phyloP scores from a whole-genome alignment of 345 rosid species.

The sweet orange (Citrus sinensis) region DNA sequence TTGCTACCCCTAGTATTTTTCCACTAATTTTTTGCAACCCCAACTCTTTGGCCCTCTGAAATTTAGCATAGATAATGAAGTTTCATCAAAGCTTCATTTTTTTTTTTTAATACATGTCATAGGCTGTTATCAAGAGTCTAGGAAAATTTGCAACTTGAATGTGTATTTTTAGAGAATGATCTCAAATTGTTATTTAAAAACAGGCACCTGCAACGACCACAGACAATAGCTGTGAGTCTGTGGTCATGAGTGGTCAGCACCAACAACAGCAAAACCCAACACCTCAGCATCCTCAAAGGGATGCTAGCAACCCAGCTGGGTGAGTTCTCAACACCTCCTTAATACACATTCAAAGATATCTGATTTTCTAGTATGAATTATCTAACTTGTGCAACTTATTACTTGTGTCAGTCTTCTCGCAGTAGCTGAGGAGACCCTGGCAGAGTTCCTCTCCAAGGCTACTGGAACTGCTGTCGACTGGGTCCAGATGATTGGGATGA shows the following conservation, averaged over 20 bases:
- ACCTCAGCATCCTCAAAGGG: conserved; percentile 84
- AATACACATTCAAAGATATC: neutral
- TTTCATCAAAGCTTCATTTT: neutral
- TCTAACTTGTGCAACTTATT: neutral
- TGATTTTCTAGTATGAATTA: neutral
- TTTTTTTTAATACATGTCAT: neutral
- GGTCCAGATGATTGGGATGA: conserved; percentile 99
- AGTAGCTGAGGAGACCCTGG: conserved; percentile 93
- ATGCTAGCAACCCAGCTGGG: conserved; percentile 99
- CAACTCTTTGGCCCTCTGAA: neutral
- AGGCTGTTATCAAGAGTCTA: neutral
- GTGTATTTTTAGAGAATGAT: neutral
- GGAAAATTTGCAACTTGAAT: neutral
- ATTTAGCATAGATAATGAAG: neutral
- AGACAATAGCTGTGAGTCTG: conserved; percentile 99
- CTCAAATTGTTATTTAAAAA: neutral
- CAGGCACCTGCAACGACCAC: conserved; percentile 95
- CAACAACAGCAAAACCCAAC: conserved; percentile 97
- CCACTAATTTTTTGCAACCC: neutral
- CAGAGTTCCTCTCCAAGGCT: conserved; percentile 93
- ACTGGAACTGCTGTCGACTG: conserved; percentile 99
- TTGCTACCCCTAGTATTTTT: neutral
- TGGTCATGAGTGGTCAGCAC: conserved; percentile 97
- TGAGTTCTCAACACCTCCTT: conserved; percentile 20
- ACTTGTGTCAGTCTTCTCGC: conserved; percentile 63